Percentiles rank a stretch among this genome's conserved stretches.
phyloP scores from a whole-genome alignment of 768 basidiomycete genomes.

The Xerocomellus chrysenteron region DNA sequence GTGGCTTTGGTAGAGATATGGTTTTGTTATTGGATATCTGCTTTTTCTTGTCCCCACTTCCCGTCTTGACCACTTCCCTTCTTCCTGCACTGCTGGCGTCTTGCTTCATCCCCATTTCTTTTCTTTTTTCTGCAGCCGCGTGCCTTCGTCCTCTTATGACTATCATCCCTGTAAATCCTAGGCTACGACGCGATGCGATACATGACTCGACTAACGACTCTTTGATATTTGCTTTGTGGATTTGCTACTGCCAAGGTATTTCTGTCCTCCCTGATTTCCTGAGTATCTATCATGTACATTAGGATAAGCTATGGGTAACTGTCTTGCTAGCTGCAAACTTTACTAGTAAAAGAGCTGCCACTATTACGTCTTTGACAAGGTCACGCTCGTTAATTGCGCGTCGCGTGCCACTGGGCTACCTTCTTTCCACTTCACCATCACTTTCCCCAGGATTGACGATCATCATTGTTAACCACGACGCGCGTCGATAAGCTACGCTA shows the following conservation, averaged over 20 bases:
- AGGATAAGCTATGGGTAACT: not conserved
- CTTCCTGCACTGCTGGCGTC: constrained; percentile 23
- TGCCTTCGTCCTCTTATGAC: constrained; percentile 9
- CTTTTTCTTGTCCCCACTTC: constrained; percentile 31
- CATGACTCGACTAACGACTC: constrained; percentile 22
- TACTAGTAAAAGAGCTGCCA: too few species aligned
- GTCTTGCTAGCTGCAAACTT: not conserved
- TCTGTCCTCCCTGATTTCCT: not conserved
- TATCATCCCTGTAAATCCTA: constrained; percentile 17
- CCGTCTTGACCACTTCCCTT: constrained; percentile 18
- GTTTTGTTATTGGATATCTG: constrained; percentile 34
- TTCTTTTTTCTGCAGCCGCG: not conserved
- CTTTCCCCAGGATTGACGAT: not conserved
- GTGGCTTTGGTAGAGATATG: constrained; percentile 56
- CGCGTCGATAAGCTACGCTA: not conserved
- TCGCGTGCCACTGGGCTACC: constrained; percentile 3
- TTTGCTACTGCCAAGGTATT: not conserved
- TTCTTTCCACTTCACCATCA: not conserved
- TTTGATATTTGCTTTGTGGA: constrained; percentile 11
- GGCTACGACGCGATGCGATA: constrained; percentile 26
- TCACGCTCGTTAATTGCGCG: not conserved
- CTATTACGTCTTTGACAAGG: not conserved
- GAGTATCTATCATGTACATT: constrained; percentile 14
- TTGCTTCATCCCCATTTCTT: constrained; percentile 18
- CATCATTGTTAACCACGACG: not conserved